Evolutionary conservation across 148 eudicot species (phyloP).

Genomic region (Arctostaphylos glauca): DNA sequence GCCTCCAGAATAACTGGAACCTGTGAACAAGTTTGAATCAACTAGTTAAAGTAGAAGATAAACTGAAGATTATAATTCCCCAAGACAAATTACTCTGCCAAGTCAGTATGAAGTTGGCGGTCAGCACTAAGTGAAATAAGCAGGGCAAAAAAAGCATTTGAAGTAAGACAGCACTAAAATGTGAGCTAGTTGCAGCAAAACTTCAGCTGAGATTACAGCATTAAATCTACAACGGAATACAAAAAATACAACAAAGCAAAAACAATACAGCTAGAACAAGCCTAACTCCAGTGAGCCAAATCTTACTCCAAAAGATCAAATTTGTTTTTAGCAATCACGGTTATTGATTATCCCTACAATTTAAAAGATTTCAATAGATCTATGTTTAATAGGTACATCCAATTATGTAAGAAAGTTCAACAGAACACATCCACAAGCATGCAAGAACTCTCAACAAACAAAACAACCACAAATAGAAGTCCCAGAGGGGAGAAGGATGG

Average conservation of each 20-base stretch:
- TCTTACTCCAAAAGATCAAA: no score
- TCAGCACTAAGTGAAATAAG: not conserved
- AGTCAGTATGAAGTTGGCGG: not conserved
- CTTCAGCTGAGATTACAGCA: not conserved
- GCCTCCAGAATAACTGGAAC: slow-evolving; percentile 86
- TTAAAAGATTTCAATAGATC: no score
- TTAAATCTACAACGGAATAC: not conserved
- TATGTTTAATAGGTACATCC: not conserved
- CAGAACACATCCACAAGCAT: not conserved
- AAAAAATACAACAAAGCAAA: no score
- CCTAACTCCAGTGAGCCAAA: no score
- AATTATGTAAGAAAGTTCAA: not conserved
- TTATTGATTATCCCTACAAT: no score
- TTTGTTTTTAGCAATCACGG: no score
- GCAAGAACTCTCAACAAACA: not conserved
- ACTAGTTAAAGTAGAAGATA: not conserved
- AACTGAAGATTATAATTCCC: not conserved
- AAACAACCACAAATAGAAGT: not conserved
- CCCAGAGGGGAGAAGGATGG: not conserved
- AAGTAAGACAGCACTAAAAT: not conserved
- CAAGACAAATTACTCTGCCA: not conserved
- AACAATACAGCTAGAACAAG: no score
- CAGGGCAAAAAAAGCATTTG: not conserved
- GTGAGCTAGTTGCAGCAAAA: not conserved
- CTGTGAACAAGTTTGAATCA: slow-evolving; percentile 31